Evolutionary conservation across 1,284 basidiomycete species (phyloP).

Genomic region (Apiotrichum veenhuisii): DNA sequence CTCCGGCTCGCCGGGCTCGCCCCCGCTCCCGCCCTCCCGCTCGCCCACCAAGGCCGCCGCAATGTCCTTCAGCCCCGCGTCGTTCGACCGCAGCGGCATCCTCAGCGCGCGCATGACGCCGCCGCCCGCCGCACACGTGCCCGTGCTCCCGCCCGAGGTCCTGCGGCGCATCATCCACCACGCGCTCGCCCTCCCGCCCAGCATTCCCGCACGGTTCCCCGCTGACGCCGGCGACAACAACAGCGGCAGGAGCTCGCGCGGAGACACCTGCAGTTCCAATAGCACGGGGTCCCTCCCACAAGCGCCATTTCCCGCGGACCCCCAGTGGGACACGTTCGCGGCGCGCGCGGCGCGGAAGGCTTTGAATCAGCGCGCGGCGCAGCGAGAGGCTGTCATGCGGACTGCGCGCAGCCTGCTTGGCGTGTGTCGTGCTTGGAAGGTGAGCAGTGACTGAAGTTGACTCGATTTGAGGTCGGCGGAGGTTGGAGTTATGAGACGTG

Average conservation of each 20-base stretch:
- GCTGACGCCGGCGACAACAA: too few species aligned
- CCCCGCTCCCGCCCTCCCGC: constrained; percentile 3
- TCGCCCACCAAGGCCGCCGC: neutral
- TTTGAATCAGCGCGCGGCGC: neutral
- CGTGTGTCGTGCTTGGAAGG: constrained; percentile 69
- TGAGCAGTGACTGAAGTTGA: constrained; percentile 51
- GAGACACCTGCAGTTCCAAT: too few species aligned
- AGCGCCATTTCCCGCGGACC: neutral
- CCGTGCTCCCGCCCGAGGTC: constrained; percentile 23
- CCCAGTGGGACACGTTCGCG: constrained; percentile 29
- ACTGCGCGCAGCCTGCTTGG: constrained; percentile 51
- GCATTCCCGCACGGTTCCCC: constrained; percentile 5
- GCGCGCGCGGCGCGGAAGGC: constrained; percentile 20
- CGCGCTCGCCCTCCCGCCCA: constrained; percentile 23
- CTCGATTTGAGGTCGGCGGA: too few species aligned
- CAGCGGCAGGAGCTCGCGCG: too few species aligned
- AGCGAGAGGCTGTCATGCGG: constrained; percentile 4
- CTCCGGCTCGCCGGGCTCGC: constrained; percentile 1
- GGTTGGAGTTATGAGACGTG: too few species aligned
- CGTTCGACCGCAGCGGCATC: constrained; percentile 7
- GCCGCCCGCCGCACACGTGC: constrained; percentile 1
- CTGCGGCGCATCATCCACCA: constrained; percentile 33
- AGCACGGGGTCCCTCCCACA: too few species aligned
- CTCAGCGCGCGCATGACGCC: constrained; percentile 9
- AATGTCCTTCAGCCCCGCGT: neutral